Evolutionary conservation across 2,329 filamentous ascomycete genomes (phyloP).

Genomic region (Fusarium sp.): DNA sequence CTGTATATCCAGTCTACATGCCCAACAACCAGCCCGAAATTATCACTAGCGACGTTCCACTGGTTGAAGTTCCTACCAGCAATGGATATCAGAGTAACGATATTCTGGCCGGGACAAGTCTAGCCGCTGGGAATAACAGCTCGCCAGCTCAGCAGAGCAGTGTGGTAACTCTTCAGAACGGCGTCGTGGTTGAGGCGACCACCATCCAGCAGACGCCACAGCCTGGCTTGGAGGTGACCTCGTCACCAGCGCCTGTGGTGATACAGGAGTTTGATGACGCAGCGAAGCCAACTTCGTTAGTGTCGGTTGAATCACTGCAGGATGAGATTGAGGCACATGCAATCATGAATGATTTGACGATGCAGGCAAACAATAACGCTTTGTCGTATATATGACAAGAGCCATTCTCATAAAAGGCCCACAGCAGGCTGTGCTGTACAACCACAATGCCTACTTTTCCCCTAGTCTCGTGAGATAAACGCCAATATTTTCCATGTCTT

Average conservation of each 20-base stretch:
- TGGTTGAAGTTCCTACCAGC: conserved; percentile 6
- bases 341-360: not conserved
- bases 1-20: not conserved
- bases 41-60: conserved; percentile 22
- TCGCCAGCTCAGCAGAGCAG: not conserved
- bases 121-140: not conserved
- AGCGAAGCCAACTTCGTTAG: not conserved
- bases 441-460: too few relatives aligned
- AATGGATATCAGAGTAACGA: conserved; percentile 3
- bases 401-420: too few relatives aligned
- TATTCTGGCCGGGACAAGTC: conserved; percentile 2
- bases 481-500: too few relatives aligned
- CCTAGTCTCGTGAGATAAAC: too few relatives aligned
- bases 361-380: not conserved
- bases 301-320: not conserved
- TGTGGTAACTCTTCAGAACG: not conserved
- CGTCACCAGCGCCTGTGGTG: not conserved
- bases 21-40: conserved; percentile 34
- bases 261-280: conserved; percentile 1
- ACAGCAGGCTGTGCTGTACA: too few relatives aligned
- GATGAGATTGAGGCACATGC: not conserved
- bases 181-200: not conserved
- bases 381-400: too few relatives aligned
- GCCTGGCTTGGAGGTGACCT: not conserved
- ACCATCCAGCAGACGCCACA: not conserved